These are phyloP conservation scores for Trichoderma sp. DNA, from an alignment of 2,329 filamentous ascomycete genomes.

Conservation along the genomic window DNA sequence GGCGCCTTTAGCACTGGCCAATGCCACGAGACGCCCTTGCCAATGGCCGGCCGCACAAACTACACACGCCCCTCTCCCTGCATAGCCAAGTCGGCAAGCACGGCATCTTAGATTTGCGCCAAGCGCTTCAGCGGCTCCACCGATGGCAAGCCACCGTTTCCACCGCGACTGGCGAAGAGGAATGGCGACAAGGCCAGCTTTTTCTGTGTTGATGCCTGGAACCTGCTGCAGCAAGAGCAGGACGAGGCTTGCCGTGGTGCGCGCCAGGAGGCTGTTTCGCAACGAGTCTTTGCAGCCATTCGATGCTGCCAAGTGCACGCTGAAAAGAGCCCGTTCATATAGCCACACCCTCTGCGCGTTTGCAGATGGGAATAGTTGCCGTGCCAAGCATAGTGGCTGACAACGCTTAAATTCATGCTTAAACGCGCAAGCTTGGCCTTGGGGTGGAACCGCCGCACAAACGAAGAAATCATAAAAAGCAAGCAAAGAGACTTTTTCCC, in stretches of 20 bases:
- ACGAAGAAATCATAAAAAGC: constrained; percentile 2
- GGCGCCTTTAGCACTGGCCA: constrained; percentile 13
- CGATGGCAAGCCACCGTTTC: constrained; percentile 23
- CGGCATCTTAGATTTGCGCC: constrained; percentile 28
- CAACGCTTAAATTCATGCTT: constrained; percentile 58
- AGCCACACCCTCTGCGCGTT: constrained; percentile 9
- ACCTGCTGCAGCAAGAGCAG: neutral
- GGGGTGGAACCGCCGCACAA: constrained; percentile 27
- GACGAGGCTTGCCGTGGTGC: neutral
- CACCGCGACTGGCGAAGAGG: constrained; percentile 5
- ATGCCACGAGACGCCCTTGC: constrained; percentile 25
- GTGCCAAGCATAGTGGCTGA: constrained; percentile 51
- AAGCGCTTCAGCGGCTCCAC: constrained; percentile 24
- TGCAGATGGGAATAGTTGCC: constrained; percentile 31
- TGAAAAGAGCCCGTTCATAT: neutral
- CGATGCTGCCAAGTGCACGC: neutral
- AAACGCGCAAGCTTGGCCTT: constrained; percentile 41
- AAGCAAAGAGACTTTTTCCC: constrained; percentile 8
- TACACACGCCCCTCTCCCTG: constrained; percentile 18
- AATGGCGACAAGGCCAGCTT: constrained; percentile 5
- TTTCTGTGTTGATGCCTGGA: neutral
- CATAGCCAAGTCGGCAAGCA: constrained; percentile 29
- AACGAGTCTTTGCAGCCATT: neutral
- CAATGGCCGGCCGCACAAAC: neutral
- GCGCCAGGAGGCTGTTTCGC: neutral